Conservation (phyloP, 768 basidiomycete species). For the Tricholoma bakamatsutake region DNA sequence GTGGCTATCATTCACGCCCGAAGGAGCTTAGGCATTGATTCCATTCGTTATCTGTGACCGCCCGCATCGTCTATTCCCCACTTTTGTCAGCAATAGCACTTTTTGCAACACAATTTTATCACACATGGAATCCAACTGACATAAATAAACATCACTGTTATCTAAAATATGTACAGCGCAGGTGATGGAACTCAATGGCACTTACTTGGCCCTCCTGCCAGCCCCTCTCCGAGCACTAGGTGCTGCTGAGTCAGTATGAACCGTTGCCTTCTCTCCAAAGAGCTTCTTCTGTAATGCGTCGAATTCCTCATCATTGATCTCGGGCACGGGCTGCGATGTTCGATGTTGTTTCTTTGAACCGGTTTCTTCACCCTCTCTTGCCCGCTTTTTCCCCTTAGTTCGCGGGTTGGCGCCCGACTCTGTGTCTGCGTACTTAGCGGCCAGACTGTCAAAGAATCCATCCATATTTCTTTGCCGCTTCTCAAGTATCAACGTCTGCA, state of each 20-base stretch:
- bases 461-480: constrained; percentile 61
- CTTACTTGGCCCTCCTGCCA: constrained; percentile 28
- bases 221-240: constrained; percentile 23
- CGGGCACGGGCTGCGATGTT: constrained; percentile 36
- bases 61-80: neutral
- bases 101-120: neutral
- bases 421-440: constrained; percentile 63
- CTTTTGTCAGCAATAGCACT: neutral
- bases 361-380: constrained; percentile 34
- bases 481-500: constrained; percentile 80
- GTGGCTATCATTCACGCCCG: constrained; percentile 81
- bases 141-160: neutral
- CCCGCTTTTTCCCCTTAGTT: constrained; percentile 53
- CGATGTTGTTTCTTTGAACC: constrained; percentile 48
- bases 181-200: neutral
- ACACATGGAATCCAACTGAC: neutral
- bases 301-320: constrained; percentile 65
- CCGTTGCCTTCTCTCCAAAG: constrained; percentile 37
- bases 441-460: constrained; percentile 69
- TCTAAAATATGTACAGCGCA: neutral
- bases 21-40: constrained; percentile 79
- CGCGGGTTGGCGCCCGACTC: constrained; percentile 33
- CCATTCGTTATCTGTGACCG: constrained; percentile 64
- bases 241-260: constrained; percentile 16
- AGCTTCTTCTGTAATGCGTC: constrained; percentile 53